These are phyloP conservation scores for Berberis vulgaris DNA, from an alignment of 164 flowering plant genomes.

Conservation along the genomic window DNA sequence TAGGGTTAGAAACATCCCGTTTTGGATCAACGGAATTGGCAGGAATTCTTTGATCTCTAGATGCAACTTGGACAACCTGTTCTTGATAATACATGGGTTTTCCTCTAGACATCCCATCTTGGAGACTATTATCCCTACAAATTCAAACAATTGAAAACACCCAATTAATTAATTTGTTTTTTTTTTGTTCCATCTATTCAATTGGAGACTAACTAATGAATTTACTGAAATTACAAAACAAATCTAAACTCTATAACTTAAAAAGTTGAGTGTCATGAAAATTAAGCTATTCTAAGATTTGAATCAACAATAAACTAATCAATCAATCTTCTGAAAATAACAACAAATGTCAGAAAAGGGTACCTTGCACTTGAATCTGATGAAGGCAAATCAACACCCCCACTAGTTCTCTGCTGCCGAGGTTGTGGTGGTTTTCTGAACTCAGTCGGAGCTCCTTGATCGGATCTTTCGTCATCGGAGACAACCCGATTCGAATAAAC, in stretches of 20 bases:
- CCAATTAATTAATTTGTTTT: too few species aligned
- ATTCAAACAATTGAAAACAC: too few species aligned
- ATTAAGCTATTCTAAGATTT: too few species aligned
- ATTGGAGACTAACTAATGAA: too few species aligned
- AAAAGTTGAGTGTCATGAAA: too few species aligned
- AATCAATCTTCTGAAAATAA: conserved; percentile 23
- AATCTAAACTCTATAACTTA: too few species aligned
- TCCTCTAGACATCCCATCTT: conserved; percentile 34
- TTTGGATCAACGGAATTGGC: conserved; percentile 23
- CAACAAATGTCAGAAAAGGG: background rate
- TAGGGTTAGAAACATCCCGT: conserved; percentile 37
- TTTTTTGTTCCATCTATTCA: too few species aligned
- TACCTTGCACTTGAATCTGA: conserved; percentile 42
- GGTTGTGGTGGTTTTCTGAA: conserved; percentile 26
- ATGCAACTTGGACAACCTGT: conserved; percentile 14
- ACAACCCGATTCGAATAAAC: conserved; percentile 40
- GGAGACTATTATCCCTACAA: conserved; percentile 33
- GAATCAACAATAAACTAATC: too few species aligned
- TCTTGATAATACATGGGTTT: conserved; percentile 63
- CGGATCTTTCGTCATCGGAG: conserved; percentile 81
- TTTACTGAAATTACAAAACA: too few species aligned
- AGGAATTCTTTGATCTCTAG: conserved; percentile 15
- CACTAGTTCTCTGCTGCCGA: conserved; percentile 33
- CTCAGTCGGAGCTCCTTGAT: conserved; percentile 46
- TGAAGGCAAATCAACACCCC: conserved; percentile 25